Evolutionary conservation across 2,329 filamentous ascomycete genomes (phyloP), one percentile per base, ranked within the genome.

Genomic region (Neonectria hederae): DNA sequence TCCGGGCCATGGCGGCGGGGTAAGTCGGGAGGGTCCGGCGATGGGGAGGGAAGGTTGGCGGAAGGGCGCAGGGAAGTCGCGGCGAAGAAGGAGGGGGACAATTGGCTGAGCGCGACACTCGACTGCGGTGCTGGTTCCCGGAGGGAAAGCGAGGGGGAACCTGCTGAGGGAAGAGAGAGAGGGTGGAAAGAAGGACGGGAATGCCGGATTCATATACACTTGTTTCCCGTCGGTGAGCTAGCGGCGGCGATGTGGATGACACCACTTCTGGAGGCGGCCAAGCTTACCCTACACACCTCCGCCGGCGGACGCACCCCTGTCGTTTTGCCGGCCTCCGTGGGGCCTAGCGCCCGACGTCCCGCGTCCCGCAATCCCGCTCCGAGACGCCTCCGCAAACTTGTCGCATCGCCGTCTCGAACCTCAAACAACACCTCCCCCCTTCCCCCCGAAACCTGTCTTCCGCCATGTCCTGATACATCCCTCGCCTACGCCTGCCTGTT

Each of bases 31-130:
- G 35, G 45, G 19, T 54, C 59, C 53, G 38, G 61, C 59, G 49
- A 69, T 62, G 59, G 51, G 42, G 56, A 55, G 46, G 59, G 49
- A 24, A 48, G 52, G 46, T 46, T 62, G 51, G 46, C 48, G 22
- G 60, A 53, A 51, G 61, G 38, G 49, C 22, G 53, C 46, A 51
- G 46, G 58, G 58, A 71, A 66, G 42, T 14, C 4, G 30, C n/a
- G n/a, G n/a, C n/a, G n/a, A n/a, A n/a, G n/a, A n/a, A 13, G 38
- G 53, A 43, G 32, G 48, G 62, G 26, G 35, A 14, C 2, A n/a
- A 38, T 69, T 69, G 60, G 19, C 59, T 55, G 26, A n/a, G n/a
- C n/a, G 40, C 45, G 54, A 63, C 65, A n/a, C 65, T 70, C 68
- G 19, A 68, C 68, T 72, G 69, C 60, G 55, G 54, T 62, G 58